Base-by-base conservation (phyloP, 2,329 filamentous ascomycete genomes). In the Kalmusia sp. region DNA sequence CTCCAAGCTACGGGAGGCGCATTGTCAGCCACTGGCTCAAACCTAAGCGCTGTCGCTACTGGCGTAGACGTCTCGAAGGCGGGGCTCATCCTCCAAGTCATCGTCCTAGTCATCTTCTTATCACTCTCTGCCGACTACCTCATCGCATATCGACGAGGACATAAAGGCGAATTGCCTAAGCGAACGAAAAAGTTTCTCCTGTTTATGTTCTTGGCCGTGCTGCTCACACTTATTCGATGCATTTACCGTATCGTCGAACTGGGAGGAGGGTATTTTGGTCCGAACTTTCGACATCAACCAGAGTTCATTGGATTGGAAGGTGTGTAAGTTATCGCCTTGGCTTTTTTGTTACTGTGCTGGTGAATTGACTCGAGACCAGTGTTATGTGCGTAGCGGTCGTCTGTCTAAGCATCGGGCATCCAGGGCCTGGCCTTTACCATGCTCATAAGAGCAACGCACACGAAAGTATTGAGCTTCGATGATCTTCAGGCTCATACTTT, bases 1-100 rank as follows among this genome's bases (percentile, higher is more conserved):
- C 51, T 57, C 6, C 57, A 57, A 43, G 52, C 52, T 7, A 35
- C 43, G 1, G 55, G 55, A 17, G 55, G 55, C 24, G 55, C 55
- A 4, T 28, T 58, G 1, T 58, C 55, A 17, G 28, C 46, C 4
- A 45, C 41, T 9, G 41, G 41, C 11, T 19, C 9, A 5, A 17
- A 24, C 17, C 2, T 40, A 4, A 12, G n/a, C 24, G 46, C n/a
- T 21, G 17, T 30, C 9, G 12, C 39, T 14, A 24, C 35, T 1
- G 35, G 46, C 24, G 35, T 39, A 1, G 15, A 30, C 35, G 22
- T 49, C 25, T 30, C 46, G 1, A 33, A 35, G 9, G 46, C 35
- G 7, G 46, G 46, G 4, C 46, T 49, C 12, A 40, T 31, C 5
- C 19, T 49, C 15, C 46, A 49, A 17, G 46, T 49, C 17, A 25